Evolutionary conservation across 2,329 filamentous ascomycete genomes (phyloP), one percentile per base, ranked within the genome.

Genomic region (Helminthosporium solani): DNA sequence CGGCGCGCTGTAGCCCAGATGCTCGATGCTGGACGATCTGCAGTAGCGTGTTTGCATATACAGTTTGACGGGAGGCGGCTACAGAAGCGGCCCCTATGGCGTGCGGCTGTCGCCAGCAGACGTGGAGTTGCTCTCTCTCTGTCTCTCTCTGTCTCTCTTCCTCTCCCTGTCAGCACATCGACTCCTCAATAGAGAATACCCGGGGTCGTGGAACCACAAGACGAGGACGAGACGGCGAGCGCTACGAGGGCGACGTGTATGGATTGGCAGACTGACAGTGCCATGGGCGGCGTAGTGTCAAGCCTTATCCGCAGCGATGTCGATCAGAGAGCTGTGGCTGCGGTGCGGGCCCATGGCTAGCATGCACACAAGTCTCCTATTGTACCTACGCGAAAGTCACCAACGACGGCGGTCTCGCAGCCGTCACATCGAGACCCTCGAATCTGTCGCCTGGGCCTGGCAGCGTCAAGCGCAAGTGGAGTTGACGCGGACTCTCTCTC

Each of bases 261-360:
- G 30, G 23, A 47, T 45, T n/a, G n/a, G n/a, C n/a, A n/a, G n/a
- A n/a, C 5, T 31, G 28, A 12, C 6, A 31, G 7, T 6, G 28
- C 47, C 45, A 28, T 40, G 30, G 23, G 49, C 48, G 49, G 46
- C 50, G 49, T 52, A 49, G 39, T 52, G 44, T 52, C 52, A 63
- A 67, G 65, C 64, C 63, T 54, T 63, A 63, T 55, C 63, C 62
- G 63, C 54, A 54, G 49, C 49, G 46, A 54, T 46, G 61, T 61
- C 58, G 64, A 69, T 69, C 65, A n/a, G n/a, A 51, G 42, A 54
- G 50, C 50, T 44, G 56, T 54, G 55, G 51, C n/a, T n/a, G 39
- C 40, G 47, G 33, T 33, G 33, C 41, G 23, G 41, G 7, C 14
- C 8, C 33, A 35, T 34, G 38, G 15, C 34, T 37, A 19, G 6